These are phyloP conservation scores for Ceratocystiopsis sp. DNA, from an alignment of 2,329 filamentous ascomycete genomes.

Conservation along the genomic window DNA sequence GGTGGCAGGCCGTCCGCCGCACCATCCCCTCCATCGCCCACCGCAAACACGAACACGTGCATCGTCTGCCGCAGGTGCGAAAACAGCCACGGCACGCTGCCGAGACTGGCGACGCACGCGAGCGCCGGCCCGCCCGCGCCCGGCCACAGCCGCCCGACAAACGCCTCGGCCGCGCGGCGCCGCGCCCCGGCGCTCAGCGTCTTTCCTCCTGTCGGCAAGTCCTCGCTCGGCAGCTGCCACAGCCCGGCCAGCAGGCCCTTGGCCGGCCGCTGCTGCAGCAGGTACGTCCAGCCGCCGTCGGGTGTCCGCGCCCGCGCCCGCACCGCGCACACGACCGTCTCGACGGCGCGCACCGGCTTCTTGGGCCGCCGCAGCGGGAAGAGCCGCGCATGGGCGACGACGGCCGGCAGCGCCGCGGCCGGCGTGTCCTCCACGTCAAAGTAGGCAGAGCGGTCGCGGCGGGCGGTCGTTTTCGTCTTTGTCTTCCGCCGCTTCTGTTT, in stretches of 20 bases:
- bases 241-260: slow-evolving; percentile 37
- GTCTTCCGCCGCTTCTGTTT: slow-evolving; percentile 1
- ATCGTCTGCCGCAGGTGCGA: slow-evolving; percentile 39
- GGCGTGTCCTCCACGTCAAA: slow-evolving; percentile 8
- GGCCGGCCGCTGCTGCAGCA: slow-evolving; percentile 32
- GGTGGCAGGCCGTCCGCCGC: too few species aligned
- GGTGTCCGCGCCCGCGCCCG: slow-evolving; percentile 15
- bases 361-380: slow-evolving; percentile 35
- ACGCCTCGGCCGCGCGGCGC: slow-evolving; percentile 2
- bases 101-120: slow-evolving; percentile 25
- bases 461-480: background rate
- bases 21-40: too few species aligned
- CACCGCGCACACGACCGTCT: slow-evolving; percentile 36
- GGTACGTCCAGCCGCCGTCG: slow-evolving; percentile 23
- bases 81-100: slow-evolving; percentile 37
- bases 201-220: background rate
- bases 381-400: slow-evolving; percentile 27
- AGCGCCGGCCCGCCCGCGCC: slow-evolving; percentile 5
- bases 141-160: slow-evolving; percentile 3
- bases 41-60: slow-evolving; percentile 38
- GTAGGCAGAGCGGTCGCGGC: slow-evolving; percentile 17
- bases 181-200: background rate
- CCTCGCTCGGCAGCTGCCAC: slow-evolving; percentile 37
- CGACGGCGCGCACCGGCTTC: slow-evolving; percentile 33
- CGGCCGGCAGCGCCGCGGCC: slow-evolving; percentile 11